These are phyloP conservation scores for Tolypocladium inflatum DNA, from an alignment of 2,329 filamentous ascomycete species.

Conservation along the genomic window DNA sequence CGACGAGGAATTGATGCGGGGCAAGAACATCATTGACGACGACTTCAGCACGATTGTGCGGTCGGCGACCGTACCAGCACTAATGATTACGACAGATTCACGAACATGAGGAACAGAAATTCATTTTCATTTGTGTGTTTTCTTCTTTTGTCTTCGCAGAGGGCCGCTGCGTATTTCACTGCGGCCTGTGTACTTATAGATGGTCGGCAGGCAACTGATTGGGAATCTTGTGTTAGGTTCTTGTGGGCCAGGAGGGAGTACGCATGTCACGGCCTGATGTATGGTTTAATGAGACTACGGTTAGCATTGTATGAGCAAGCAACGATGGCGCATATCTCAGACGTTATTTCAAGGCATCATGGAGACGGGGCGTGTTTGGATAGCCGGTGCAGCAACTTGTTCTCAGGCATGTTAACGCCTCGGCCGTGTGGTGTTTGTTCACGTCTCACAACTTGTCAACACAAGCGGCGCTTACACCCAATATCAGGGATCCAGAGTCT, in stretches of 20 bases:
- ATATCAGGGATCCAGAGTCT: no score
- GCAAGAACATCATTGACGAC: constrained; percentile 7
- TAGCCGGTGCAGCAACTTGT: not conserved
- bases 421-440: not conserved
- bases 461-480: no score
- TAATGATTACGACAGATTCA: constrained; percentile 11
- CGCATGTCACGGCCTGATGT: not conserved
- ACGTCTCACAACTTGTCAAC: not conserved
- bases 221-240: not conserved
- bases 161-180: not conserved
- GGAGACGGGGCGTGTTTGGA: no score
- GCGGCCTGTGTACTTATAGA: not conserved
- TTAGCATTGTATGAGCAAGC: not conserved
- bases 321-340: no score
- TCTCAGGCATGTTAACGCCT: not conserved
- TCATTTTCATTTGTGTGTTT: not conserved
- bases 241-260: not conserved
- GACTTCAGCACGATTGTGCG: constrained; percentile 7
- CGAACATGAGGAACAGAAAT: constrained; percentile 2
- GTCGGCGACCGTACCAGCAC: constrained; percentile 7
- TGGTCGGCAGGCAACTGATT: not conserved
- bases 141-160: not conserved
- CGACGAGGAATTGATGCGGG: constrained; percentile 9
- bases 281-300: not conserved
- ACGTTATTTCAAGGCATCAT: not conserved